Evolutionary conservation across 1,139 yeast genomes (phyloP).

Genomic region (Saccharomycopsis hybrid): DNA sequence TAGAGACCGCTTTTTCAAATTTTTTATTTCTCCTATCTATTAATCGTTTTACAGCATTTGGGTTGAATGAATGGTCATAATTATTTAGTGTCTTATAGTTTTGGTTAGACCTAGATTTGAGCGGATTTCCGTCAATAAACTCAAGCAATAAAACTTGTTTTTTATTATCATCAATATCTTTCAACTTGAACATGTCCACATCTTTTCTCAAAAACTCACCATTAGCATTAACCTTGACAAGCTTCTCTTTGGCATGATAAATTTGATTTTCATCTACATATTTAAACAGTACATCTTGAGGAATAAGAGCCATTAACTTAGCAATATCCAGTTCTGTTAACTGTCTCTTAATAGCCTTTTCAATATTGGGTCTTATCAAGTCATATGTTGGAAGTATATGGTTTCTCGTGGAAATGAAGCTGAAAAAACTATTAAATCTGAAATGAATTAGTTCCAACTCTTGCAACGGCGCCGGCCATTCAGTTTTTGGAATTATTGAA

Average conservation of each 20-base stretch:
- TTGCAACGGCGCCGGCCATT: slow-evolving; percentile 29
- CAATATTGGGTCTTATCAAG: slow-evolving; percentile 41
- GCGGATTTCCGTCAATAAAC: slow-evolving; percentile 62
- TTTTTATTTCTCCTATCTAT: slow-evolving; percentile 52
- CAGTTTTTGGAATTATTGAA: slow-evolving; percentile 1
- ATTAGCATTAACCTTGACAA: slow-evolving; percentile 35
- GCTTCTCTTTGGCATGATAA: slow-evolving; percentile 38
- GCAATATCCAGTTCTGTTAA: slow-evolving; percentile 51
- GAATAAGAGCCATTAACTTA: slow-evolving; percentile 53
- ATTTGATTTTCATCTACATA: slow-evolving; percentile 73
- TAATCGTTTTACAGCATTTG: slow-evolving; percentile 50
- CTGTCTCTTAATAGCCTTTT: slow-evolving; percentile 35
- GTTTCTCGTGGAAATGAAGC: slow-evolving; percentile 48
- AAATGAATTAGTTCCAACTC: slow-evolving; percentile 40
- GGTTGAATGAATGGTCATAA: slow-evolving; percentile 29
- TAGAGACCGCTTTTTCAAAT: slow-evolving; percentile 40
- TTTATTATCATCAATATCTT: slow-evolving; percentile 30
- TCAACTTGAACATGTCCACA: slow-evolving; percentile 41
- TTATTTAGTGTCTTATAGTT: slow-evolving; percentile 32
- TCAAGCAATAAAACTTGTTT: slow-evolving; percentile 65
- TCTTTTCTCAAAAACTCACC: slow-evolving; percentile 43
- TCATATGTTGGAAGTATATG: slow-evolving; percentile 51
- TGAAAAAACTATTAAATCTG: slow-evolving; percentile 47
- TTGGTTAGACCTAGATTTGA: slow-evolving; percentile 34
- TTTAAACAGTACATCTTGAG: slow-evolving; percentile 61